Evolutionary conservation across 495 filamentous ascomycete genomes (phyloP).

Genomic region (Aspergillus nidulans): DNA sequence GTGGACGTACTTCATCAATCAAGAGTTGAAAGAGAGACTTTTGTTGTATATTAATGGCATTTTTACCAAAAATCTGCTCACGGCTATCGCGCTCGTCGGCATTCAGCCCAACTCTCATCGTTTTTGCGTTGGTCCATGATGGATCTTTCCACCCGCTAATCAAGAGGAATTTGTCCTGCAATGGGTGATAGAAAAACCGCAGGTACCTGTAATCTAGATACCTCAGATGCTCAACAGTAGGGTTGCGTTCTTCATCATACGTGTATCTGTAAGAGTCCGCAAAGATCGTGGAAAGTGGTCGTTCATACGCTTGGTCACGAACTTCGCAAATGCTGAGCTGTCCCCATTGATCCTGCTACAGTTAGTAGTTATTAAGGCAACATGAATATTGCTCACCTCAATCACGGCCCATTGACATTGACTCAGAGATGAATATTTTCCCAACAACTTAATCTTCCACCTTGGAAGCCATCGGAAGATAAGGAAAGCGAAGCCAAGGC

Average conservation of each 20-base stretch:
- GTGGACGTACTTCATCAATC: slow-evolving; percentile 70
- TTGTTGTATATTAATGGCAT: slow-evolving; percentile 85
- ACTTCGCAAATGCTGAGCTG: slow-evolving; percentile 74
- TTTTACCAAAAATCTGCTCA: slow-evolving; percentile 81
- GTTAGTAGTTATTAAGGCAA: slow-evolving; percentile 2
- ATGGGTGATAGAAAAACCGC: slow-evolving; percentile 83
- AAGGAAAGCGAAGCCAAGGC: slow-evolving; percentile 75
- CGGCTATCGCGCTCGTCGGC: slow-evolving; percentile 82
- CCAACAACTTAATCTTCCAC: slow-evolving; percentile 76
- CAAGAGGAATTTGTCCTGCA: slow-evolving; percentile 81
- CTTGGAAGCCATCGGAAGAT: slow-evolving; percentile 84
- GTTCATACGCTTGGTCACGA: slow-evolving; percentile 64
- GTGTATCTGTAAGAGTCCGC: slow-evolving; percentile 51
- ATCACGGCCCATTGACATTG: slow-evolving; percentile 88
- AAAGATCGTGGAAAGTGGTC: slow-evolving; percentile 83
- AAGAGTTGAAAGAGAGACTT: slow-evolving; percentile 79
- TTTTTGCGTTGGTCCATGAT: slow-evolving; percentile 71
- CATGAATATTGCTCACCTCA: slow-evolving; percentile 48
- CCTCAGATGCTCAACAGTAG: slow-evolving; percentile 63
- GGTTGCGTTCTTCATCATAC: slow-evolving; percentile 83
- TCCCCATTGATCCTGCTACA: slow-evolving; percentile 77
- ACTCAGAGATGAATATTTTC: slow-evolving; percentile 58
- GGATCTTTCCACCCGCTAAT: slow-evolving; percentile 92
- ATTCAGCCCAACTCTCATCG: slow-evolving; percentile 79
- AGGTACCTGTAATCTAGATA: slow-evolving; percentile 90